A percentile compares a stretch with the other conserved stretches of the same genome.
phyloP scores from a whole-genome alignment of 164 flowering plant genomes.

The Dillenia suffruticosa region DNA sequence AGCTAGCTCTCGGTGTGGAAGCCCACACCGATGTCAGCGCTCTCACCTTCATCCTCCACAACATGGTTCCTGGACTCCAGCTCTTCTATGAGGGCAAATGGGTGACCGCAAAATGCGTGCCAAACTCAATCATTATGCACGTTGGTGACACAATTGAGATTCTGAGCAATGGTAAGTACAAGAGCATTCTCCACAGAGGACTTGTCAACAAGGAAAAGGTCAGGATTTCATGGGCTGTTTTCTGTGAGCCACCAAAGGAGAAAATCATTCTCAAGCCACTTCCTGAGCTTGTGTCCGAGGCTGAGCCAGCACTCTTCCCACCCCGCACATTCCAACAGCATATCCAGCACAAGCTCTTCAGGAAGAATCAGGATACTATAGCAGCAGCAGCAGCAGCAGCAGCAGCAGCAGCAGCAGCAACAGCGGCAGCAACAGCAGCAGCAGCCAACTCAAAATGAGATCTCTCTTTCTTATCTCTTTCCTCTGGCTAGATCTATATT shows the following conservation, averaged over 20 bases:
- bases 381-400: too few relatives aligned
- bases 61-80: constrained; percentile 97
- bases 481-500: too few relatives aligned
- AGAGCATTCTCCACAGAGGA: constrained; percentile 87
- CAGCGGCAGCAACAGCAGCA: too few relatives aligned
- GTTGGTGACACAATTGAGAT: constrained; percentile 89
- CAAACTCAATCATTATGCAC: constrained; percentile 80
- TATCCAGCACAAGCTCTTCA: constrained; percentile 69
- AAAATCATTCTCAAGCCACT: constrained; percentile 76
- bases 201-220: constrained; percentile 94
- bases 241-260: constrained; percentile 92
- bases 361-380: constrained; percentile 45
- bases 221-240: constrained; percentile 93
- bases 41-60: constrained; percentile 88
- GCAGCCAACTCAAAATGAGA: too few relatives aligned
- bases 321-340: constrained; percentile 90
- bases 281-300: constrained; percentile 64
- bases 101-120: constrained; percentile 93
- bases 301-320: constrained; percentile 59
- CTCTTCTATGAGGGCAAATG: constrained; percentile 60
- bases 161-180: constrained; percentile 82
- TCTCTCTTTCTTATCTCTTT: too few relatives aligned
- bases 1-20: constrained; percentile 88
- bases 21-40: constrained; percentile 91
- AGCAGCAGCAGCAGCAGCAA: too few relatives aligned